phyloP scores from a whole-genome alignment of 208 protist species.

The Wallacemonas collosoma region DNA sequence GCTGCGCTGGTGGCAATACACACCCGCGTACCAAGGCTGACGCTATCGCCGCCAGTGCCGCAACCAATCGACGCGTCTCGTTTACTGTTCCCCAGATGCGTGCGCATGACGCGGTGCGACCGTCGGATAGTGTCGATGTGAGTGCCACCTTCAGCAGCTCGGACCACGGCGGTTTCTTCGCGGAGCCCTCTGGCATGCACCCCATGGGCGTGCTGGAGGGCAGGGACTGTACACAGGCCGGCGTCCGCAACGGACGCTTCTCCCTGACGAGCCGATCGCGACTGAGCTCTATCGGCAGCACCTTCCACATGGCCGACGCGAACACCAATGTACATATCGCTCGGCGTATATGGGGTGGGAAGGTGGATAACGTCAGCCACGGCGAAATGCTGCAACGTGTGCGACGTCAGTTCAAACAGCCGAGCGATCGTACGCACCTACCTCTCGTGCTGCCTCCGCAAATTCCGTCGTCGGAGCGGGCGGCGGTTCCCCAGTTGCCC shows the following conservation, averaged over 20 bases:
- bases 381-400: conserved; percentile 57
- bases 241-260: conserved; percentile 8
- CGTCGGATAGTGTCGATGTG: conserved; percentile 6
- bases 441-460: conserved; percentile 49
- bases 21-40: background rate
- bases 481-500: conserved; percentile 32
- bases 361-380: conserved; percentile 34
- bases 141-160: background rate
- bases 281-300: conserved; percentile 10
- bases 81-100: conserved; percentile 9
- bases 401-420: conserved; percentile 45
- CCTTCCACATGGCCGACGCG: background rate
- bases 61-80: conserved; percentile 8
- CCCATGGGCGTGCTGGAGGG: background rate
- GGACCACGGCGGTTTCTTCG: background rate
- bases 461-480: conserved; percentile 39
- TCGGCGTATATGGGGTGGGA: conserved; percentile 33
- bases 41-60: background rate
- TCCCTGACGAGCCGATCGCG: conserved; percentile 15
- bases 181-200: background rate
- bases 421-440: conserved; percentile 23
- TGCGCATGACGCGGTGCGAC: background rate
- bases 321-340: conserved; percentile 19
- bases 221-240: background rate
- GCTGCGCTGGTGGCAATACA: background rate